Base-by-base conservation (phyloP, 495 filamentous ascomycete genomes). In the Penicillium malachiteum region DNA sequence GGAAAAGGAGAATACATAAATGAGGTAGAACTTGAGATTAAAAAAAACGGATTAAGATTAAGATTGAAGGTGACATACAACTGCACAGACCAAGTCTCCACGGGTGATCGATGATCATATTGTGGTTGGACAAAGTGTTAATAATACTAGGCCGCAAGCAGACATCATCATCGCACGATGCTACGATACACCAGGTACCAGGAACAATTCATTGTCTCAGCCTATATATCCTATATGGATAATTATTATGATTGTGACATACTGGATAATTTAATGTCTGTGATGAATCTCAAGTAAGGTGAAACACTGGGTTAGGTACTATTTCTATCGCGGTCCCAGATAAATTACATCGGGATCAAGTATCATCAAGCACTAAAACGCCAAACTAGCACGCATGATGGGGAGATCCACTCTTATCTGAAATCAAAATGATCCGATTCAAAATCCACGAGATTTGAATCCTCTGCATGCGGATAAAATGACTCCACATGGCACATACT, bases 401-500 rank as follows among this genome's bases (percentile, higher is more conserved):
- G 21, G 21, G 2, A 26, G 21, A 26, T 26, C 21, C 21, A 26
- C 34, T 37, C 34, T 13, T 13, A 13, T 37, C 8, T 37, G 9
- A 13, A 10, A 37, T 13, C 12, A 13, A 37, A 9, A 37, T 37
- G 34, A 37, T 37, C 12, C 12, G 9, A 37, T 37, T 37, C 34
- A 37, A 11, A 32, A 46, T 33, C 31, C 30, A 13, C 43, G 10
- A 46, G 26, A 14, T 13, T 21, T 14, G 43, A 31, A 32, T 26
- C 43, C 32, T 1, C 26, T 53, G 64, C 64, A 65, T 67, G 53
- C 64, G 56, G 62, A 62, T 50, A 66, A 61, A 54, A 58, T 57
- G 60, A 61, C 42, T 39, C 51, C 50, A 60, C 47, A 48, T 48
- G 58, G 45, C 35, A 34, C 26, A 16, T 59, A 38, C 48, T 32